These are phyloP conservation scores for Termitomyces sp. DNA, from an alignment of 768 basidiomycete genomes.

Conservation along the genomic window DNA sequence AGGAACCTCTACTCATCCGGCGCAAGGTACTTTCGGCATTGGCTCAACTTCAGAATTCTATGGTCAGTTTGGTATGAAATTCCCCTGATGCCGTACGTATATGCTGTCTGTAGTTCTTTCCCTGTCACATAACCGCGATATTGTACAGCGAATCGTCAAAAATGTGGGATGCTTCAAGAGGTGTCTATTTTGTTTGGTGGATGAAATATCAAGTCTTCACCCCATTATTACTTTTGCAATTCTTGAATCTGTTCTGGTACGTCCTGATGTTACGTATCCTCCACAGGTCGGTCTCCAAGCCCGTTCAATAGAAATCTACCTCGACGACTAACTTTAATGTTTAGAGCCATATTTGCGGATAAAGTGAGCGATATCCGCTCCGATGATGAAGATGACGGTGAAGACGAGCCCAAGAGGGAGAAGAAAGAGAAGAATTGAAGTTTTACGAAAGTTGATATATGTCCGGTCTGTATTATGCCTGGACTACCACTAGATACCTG, in stretches of 20 bases:
- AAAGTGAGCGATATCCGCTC: neutral
- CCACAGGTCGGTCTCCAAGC: constrained; percentile 44
- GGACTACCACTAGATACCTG: neutral
- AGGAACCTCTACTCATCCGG: neutral
- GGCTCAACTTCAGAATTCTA: constrained; percentile 79
- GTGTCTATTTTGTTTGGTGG: constrained; percentile 71
- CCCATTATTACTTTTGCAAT: constrained; percentile 70
- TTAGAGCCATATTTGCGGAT: constrained; percentile 39
- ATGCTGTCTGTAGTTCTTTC: neutral
- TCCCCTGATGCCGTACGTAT: constrained; percentile 68
- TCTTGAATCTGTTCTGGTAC: constrained; percentile 93
- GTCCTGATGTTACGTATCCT: constrained; percentile 76
- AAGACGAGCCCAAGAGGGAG: neutral
- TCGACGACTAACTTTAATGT: constrained; percentile 2
- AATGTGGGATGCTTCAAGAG: constrained; percentile 54
- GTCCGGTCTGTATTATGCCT: neutral
- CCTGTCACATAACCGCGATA: neutral
- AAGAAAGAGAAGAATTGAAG: neutral
- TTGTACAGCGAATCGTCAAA: constrained; percentile 44
- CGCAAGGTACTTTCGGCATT: constrained; percentile 88
- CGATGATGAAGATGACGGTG: neutral
- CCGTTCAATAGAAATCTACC: neutral
- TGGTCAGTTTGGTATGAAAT: constrained; percentile 84
- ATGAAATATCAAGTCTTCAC: constrained; percentile 77
- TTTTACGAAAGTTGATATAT: neutral